Percentiles rank a stretch among this genome's conserved stretches.
Evolutionary conservation across 495 filamentous ascomycete species (phyloP).

Genomic region (Entonaema liquescens): DNA sequence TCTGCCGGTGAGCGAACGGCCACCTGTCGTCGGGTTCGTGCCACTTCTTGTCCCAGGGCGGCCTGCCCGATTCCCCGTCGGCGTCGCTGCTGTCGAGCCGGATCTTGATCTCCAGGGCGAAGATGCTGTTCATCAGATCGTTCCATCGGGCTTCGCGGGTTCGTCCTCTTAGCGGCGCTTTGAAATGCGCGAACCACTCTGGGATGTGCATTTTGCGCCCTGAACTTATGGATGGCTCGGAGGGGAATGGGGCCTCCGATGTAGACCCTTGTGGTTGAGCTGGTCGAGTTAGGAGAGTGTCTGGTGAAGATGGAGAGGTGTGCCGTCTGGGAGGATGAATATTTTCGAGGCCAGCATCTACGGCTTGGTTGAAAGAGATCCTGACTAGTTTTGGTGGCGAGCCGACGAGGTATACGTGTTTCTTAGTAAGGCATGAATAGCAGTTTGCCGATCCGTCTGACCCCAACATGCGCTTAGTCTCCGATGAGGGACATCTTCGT

Average conservation of each 20-base stretch:
- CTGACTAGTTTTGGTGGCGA: constrained; percentile 5
- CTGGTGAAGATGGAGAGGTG: neutral
- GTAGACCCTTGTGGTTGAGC: neutral
- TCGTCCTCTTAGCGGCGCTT: constrained; percentile 16
- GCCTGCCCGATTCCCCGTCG: neutral
- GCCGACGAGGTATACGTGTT: constrained; percentile 21
- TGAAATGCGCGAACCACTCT: constrained; percentile 46
- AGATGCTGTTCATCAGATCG: constrained; percentile 25
- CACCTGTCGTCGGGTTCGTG: constrained; percentile 48
- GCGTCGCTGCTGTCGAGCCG: neutral
- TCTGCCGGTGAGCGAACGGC: constrained; percentile 36
- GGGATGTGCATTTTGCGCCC: constrained; percentile 28
- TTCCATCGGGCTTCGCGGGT: constrained; percentile 8
- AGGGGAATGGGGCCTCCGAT: neutral
- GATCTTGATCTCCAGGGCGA: constrained; percentile 2
- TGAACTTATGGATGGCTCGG: neutral
- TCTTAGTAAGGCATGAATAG: neutral
- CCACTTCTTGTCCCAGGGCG: constrained; percentile 44
- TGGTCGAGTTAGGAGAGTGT: neutral
- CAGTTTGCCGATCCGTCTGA: constrained; percentile 10
- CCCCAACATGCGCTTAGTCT: constrained; percentile 24
- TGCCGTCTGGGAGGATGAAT: neutral
- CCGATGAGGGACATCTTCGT: constrained; percentile 12
- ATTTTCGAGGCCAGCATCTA: constrained; percentile 16
- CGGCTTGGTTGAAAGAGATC: constrained; percentile 24